Conservation (phyloP, 768 basidiomycete species). For the Termitomyces sp. region DNA sequence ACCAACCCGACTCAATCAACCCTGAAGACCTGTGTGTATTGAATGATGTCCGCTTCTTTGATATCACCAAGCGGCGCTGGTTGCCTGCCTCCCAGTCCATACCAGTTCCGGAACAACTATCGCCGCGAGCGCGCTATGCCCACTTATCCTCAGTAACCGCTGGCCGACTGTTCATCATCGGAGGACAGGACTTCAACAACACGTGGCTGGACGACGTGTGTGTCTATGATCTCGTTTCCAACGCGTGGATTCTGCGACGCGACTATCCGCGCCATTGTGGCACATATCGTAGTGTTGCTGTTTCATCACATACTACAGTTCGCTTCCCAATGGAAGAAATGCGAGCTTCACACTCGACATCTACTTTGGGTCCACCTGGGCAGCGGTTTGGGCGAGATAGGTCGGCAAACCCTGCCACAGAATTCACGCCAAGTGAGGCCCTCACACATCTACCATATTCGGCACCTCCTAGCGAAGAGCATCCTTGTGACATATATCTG, state of each 20-base stretch:
- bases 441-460: constrained; percentile 77
- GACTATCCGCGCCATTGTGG: constrained; percentile 92
- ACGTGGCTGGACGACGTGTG: constrained; percentile 93
- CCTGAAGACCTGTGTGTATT: constrained; percentile 87
- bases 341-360: constrained; percentile 31
- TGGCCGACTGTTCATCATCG: constrained; percentile 84
- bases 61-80: constrained; percentile 70
- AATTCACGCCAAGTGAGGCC: constrained; percentile 52
- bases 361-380: constrained; percentile 49
- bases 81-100: constrained; percentile 41
- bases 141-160: constrained; percentile 87
- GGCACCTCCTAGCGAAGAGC: constrained; percentile 60
- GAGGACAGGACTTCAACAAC: constrained; percentile 92
- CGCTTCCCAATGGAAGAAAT: constrained; percentile 64
- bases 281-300: constrained; percentile 91
- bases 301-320: constrained; percentile 64
- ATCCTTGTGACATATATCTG: constrained; percentile 81
- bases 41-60: constrained; percentile 88
- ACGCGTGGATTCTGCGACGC: constrained; percentile 75
- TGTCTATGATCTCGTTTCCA: constrained; percentile 72
- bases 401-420: constrained; percentile 31
- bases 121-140: constrained; percentile 88
- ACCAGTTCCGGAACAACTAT: constrained; percentile 37
- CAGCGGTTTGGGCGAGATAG: constrained; percentile 52
- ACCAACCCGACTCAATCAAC: constrained; percentile 61